phyloP scores from a whole-genome alignment of 1,139 yeast genomes.

The Dujonia santamariae region DNA sequence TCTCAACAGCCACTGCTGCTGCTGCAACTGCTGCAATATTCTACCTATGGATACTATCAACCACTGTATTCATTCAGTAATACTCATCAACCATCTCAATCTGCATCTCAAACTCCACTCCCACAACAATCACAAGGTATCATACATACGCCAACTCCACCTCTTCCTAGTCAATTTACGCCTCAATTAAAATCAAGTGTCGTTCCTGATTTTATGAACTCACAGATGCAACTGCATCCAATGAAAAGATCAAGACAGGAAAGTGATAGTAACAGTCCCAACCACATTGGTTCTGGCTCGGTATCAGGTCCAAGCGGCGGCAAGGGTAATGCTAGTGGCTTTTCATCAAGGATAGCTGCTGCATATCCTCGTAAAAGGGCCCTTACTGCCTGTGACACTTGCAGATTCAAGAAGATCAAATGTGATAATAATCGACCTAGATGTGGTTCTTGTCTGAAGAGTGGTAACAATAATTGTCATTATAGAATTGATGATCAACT shows the following conservation, averaged over 20 bases:
- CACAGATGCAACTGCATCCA: no score
- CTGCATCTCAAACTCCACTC: no score
- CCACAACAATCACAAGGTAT: no score
- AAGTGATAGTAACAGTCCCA: no score
- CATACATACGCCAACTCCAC: no score
- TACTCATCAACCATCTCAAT: no score
- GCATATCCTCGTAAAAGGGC: constrained; percentile 34
- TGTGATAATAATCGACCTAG: constrained; percentile 52
- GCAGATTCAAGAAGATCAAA: constrained; percentile 45
- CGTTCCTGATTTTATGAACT: background rate
- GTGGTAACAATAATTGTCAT: constrained; percentile 29
- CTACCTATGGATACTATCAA: no score
- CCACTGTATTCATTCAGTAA: no score
- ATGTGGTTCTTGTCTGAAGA: constrained; percentile 48
- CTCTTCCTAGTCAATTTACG: background rate
- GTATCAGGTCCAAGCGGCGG: no score
- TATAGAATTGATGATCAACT: constrained; percentile 28
- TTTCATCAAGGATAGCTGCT: constrained; percentile 13
- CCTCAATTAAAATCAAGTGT: background rate
- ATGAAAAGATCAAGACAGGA: no score
- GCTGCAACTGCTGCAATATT: background rate
- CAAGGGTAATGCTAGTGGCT: constrained; percentile 6
- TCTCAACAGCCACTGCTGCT: constrained; percentile 2
- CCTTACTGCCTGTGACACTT: constrained; percentile 46
- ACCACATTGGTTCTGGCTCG: no score